Conservation (phyloP, 1,284 basidiomycete species). For the Pterulicium gracile region DNA sequence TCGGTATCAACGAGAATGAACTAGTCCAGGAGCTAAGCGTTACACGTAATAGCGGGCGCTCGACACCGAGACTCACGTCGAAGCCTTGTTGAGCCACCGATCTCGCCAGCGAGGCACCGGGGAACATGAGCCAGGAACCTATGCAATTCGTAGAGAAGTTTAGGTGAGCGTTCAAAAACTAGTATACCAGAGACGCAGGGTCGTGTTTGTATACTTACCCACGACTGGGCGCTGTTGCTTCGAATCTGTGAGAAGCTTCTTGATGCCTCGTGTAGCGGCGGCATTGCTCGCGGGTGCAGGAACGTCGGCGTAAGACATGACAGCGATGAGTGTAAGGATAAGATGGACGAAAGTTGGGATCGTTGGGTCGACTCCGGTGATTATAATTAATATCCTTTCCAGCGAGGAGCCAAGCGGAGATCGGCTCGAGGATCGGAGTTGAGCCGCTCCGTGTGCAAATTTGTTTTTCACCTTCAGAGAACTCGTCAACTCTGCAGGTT, state of each 20-base stretch:
- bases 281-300: neutral
- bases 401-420: no score
- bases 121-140: constrained; percentile 21
- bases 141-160: neutral
- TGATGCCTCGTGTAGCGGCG: constrained; percentile 1
- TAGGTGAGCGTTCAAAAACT: neutral
- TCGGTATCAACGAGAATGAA: constrained; percentile 20
- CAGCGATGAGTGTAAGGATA: neutral
- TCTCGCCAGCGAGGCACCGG: constrained; percentile 17
- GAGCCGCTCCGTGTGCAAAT: no score
- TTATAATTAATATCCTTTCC: no score
- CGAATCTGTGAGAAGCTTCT: neutral
- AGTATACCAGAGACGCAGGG: neutral
- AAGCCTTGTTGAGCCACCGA: constrained; percentile 18
- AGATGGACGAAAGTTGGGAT: neutral
- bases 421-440: no score
- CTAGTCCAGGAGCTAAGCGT: constrained; percentile 9
- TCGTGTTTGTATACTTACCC: neutral
- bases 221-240: neutral
- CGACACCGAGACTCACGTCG: constrained; percentile 13
- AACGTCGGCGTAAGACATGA: neutral
- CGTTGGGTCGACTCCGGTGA: no score
- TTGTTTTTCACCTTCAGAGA: no score
- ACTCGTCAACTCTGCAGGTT: no score
- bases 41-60: neutral